Evolutionary conservation across 495 filamentous ascomycete genomes (phyloP), one percentile per base, ranked within the genome.

Genomic region (Penicillium diatomitis): DNA sequence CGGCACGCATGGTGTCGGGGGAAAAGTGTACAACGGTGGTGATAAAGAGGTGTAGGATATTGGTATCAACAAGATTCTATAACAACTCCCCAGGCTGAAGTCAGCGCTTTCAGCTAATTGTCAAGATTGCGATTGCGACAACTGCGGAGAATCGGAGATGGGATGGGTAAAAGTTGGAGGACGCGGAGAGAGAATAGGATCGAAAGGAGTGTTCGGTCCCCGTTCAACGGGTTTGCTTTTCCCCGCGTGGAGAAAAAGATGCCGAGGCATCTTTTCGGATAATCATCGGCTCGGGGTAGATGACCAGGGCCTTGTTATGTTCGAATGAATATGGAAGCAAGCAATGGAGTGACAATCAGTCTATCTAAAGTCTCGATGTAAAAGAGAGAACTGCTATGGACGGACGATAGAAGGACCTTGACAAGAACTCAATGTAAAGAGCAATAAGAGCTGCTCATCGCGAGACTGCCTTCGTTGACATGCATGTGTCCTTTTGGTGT

Each of bases 1-100:
- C 88, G 52, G 81, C 90, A 53, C 81, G 82, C 90, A 96, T 96
- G 20, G 51, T 75, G 56, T 2, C 31, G 31, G 31, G 8, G 4
- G n/a, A 5, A 5, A 8, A 5, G 3, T 33, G 7, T 34, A n/a
- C 4, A 35, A 2, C 11, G 38, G n/a, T 27, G 42, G 11, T 36
- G n/a, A 34, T 10, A 12, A n/a, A n/a, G 46, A 8, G 9, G 31
- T 6, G 6, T 20, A 27, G 6, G 6, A 8, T 41, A 37, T 41
- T 36, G 30, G 4, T 31, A 38, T 33, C n/a, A 12, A 12, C 32
- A n/a, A 5, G 12, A 32, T 20, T 20, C 20, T 20, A 20, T 20
- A 20, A 20, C 20, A 20, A 20, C 20, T 20, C 20, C 20, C 20
- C 20, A 20, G 20, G 20, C 20, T 20, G 20, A 20, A 20, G 20